Evolutionary conservation across 2,329 filamentous ascomycete genomes (phyloP).

Genomic region (Fusarium pilosicola): DNA sequence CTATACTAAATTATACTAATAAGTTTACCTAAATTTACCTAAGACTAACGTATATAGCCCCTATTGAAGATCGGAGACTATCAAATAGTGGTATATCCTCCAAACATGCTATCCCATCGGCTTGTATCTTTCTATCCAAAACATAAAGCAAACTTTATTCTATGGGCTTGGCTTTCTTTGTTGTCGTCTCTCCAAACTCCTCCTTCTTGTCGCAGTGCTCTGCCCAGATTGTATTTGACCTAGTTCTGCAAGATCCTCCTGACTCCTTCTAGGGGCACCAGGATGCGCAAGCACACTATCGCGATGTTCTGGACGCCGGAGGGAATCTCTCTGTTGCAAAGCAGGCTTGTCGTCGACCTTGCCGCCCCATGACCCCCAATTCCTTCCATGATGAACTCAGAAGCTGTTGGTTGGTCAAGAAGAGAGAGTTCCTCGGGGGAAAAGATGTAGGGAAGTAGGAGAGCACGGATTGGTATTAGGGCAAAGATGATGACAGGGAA

Average conservation of each 20-base stretch:
- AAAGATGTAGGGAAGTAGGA: constrained; percentile 72
- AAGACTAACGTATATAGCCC: neutral
- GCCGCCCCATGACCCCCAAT: constrained; percentile 71
- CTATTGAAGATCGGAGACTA: neutral
- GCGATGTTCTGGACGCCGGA: constrained; percentile 11
- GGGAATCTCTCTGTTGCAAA: constrained; percentile 12
- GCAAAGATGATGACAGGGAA: constrained; percentile 80
- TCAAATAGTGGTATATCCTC: constrained; percentile 22
- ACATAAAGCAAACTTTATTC: neutral
- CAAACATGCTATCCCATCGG: neutral
- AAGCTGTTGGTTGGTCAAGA: constrained; percentile 80
- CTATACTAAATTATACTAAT: no score
- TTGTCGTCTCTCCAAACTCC: constrained; percentile 39
- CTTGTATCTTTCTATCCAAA: neutral
- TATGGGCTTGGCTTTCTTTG: constrained; percentile 20
- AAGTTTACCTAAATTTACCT: no score
- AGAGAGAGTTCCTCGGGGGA: constrained; percentile 66
- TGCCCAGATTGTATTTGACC: constrained; percentile 44
- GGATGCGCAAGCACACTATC: constrained; percentile 44
- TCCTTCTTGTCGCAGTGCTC: constrained; percentile 46
- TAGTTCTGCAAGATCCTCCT: constrained; percentile 50
- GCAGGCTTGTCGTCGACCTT: constrained; percentile 36
- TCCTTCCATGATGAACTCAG: constrained; percentile 79
- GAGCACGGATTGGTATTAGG: constrained; percentile 72
- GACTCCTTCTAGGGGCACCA: constrained; percentile 46